Evolutionary conservation across 345 rosid genomes (phyloP), one percentile per base, ranked within the genome.

Genomic region (Theobroma cacao): DNA sequence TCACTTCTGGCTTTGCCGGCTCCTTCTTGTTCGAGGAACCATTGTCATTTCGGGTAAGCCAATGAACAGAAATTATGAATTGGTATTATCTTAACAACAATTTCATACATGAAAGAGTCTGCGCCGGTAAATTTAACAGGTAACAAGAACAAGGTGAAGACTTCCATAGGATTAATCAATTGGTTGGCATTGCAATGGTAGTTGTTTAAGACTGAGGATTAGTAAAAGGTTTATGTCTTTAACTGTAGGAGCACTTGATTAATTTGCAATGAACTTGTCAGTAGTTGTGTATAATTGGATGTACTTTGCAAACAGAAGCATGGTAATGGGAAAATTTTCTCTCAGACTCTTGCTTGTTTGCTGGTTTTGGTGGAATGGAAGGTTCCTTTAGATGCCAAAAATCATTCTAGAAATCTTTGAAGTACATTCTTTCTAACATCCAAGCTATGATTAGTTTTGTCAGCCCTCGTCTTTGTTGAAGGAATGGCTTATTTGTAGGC

Each of bases 1-100:
- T 95, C 67, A 70, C 93, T 47, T 93, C 97, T 31, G 97, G 96
- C 55, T 79, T 95, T 18, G 93, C 98, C 62, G 99, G 99, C 4
- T 91, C 86, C 83, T 82, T 93, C 60, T 70, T 95, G 55, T 95
- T 95, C 55, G 75, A 86, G 5, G 98, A 95, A 77, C 52, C 89
- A 2, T 82, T 95, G 60, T 74, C 93, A 1, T 65, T 82, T 45
- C 88, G 84, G 82, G 99, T 93, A 85, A 80, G 59, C 80, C 24
- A 26, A 72, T 56, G 34, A 34, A 38, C 18, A n/a, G 4, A 26
- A 58, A 3, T 41, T 4, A 74, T 74, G 33, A 40, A 74, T 74
- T 7, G 15, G 26, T 38, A 40, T 8, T 22, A 40, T 38, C 17
- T 73, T 34, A 72, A 20, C 59, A 50, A 31, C n/a, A n/a, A n/a